Percentiles rank a stretch among this genome's conserved stretches.
Evolutionary conservation across 805 yeast species (phyloP).

Genomic region (Schizosaccharomyces lindneri): DNA sequence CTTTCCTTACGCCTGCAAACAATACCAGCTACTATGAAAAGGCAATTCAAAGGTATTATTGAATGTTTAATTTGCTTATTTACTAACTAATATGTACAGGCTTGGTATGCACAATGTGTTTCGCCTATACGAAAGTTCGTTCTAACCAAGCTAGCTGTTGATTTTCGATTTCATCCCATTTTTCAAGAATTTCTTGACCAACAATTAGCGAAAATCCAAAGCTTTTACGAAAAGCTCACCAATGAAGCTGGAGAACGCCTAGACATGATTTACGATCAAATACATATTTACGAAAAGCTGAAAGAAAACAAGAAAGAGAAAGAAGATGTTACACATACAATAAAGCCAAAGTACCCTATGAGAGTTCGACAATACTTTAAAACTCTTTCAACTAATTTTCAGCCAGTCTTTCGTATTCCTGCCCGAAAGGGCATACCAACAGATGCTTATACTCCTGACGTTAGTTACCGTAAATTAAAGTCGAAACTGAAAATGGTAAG

Average conservation of each 20-base stretch:
- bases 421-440: not conserved
- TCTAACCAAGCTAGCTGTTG: not conserved
- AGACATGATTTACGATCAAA: not conserved
- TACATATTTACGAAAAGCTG: not conserved
- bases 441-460: not conserved
- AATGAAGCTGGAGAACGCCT: not conserved
- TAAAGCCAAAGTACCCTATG: not conserved
- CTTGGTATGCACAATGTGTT: too few species aligned
- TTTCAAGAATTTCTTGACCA: conserved; percentile 3
- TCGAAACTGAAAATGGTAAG: not conserved
- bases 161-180: conserved; percentile 10
- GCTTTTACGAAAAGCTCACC: conserved; percentile 2
- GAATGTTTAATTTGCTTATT: too few species aligned
- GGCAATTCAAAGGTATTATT: too few species aligned
- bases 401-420: not conserved
- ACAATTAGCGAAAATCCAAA: not conserved
- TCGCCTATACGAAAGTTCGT: too few species aligned
- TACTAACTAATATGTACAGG: too few species aligned
- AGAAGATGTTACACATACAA: not conserved
- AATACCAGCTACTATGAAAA: too few species aligned
- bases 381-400: not conserved
- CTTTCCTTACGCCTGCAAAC: too few species aligned
- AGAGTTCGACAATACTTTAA: not conserved
- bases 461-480: not conserved
- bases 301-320: not conserved